Conservation (phyloP, 2,329 filamentous ascomycete genomes). For the Pseudogymnoascus sp. region DNA sequence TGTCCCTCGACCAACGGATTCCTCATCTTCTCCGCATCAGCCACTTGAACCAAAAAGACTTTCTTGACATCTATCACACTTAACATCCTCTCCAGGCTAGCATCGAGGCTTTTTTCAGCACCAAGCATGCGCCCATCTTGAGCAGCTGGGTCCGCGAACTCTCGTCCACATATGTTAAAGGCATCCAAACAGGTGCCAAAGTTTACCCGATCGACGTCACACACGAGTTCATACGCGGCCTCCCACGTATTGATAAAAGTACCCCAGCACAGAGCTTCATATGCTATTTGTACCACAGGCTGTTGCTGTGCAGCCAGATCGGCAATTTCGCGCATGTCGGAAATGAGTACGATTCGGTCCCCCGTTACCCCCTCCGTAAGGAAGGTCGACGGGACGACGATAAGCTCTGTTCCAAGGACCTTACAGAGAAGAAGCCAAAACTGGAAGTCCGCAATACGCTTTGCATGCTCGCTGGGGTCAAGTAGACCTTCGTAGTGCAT, state of each 20-base stretch:
- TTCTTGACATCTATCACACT: constrained; percentile 22
- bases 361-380: constrained; percentile 38
- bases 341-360: constrained; percentile 47
- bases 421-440: constrained; percentile 31
- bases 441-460: not conserved
- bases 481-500: constrained; percentile 66
- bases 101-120: constrained; percentile 36
- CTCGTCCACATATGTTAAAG: constrained; percentile 65
- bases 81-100: constrained; percentile 22
- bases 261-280: constrained; percentile 67
- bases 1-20: constrained; percentile 50
- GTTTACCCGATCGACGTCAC: constrained; percentile 56
- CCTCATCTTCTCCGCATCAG: constrained; percentile 59
- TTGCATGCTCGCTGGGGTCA: constrained; percentile 27
- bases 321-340: constrained; percentile 56
- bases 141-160: constrained; percentile 60
- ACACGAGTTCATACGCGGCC: constrained; percentile 58
- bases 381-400: constrained; percentile 67
- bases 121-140: constrained; percentile 21
- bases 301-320: constrained; percentile 53
- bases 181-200: constrained; percentile 72
- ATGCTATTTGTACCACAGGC: constrained; percentile 53
- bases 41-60: constrained; percentile 69
- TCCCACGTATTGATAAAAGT: constrained; percentile 67
- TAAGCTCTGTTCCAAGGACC: constrained; percentile 57